These are phyloP conservation scores for Fusarium udum DNA, from an alignment of 2,329 filamentous ascomycete species.

Conservation along the genomic window DNA sequence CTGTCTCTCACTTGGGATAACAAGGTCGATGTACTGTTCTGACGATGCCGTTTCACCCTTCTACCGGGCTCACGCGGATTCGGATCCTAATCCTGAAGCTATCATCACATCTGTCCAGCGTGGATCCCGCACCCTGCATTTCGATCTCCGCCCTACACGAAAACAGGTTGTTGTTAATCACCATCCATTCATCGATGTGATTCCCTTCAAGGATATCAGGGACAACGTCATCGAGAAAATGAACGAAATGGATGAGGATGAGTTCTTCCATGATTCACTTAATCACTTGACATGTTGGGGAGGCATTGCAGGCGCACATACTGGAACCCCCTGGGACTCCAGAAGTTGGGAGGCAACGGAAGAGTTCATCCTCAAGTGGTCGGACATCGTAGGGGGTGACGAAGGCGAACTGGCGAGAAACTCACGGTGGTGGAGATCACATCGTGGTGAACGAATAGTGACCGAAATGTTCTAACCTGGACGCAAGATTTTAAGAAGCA, in stretches of 20 bases:
- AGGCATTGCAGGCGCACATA: conserved; percentile 35
- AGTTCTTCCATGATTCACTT: conserved; percentile 45
- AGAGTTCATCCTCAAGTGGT: conserved; percentile 44
- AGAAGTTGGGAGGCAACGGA: conserved; percentile 46
- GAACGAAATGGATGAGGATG: conserved; percentile 40
- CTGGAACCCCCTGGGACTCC: conserved; percentile 44
- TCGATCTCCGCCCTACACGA: conserved; percentile 42
- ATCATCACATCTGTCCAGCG: conserved; percentile 35
- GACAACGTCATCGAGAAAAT: conserved; percentile 40
- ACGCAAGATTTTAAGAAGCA: background rate
- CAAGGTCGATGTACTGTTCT: conserved; percentile 38
- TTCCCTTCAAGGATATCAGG: conserved; percentile 42
- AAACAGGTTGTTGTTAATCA: conserved; percentile 39
- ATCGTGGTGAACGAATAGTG: conserved; percentile 40
- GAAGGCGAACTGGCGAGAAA: conserved; percentile 44
- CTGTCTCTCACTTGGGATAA: conserved; percentile 41
- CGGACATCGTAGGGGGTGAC: conserved; percentile 41
- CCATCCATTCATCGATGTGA: conserved; percentile 43
- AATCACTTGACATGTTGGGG: conserved; percentile 46
- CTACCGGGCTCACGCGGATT: conserved; percentile 28
- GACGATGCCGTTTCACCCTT: conserved; percentile 41
- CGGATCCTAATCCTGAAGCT: conserved; percentile 14
- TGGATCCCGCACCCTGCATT: conserved; percentile 37
- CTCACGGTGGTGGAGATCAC: conserved; percentile 43
- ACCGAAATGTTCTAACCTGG: conserved; percentile 26